Evolutionary conservation across 805 yeast species (phyloP), one percentile per base, ranked within the genome.

Genomic region (Zygoascus ofunaensis): DNA sequence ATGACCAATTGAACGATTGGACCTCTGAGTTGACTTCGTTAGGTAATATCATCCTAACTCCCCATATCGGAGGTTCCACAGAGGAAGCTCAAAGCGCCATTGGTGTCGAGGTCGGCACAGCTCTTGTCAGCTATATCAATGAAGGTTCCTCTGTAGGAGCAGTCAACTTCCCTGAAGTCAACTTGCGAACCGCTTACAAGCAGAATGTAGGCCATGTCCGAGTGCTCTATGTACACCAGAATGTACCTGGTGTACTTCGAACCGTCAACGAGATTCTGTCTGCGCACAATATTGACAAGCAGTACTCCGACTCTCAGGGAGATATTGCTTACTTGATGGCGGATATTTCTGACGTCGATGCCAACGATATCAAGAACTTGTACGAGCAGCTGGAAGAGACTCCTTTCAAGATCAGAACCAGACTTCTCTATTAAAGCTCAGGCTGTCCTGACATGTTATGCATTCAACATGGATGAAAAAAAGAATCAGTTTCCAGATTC

Each of bases 71-170:
- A 69, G 98, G 98, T 55, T 87, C 97, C 42, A 92, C 98, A 39
- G 97, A 90, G 68, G 98, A 92, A 73, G 98, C 98, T 33, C 98
- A 92, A 74, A 76, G 85, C 45, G 95, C 97, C 34, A 92, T 92
- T 61, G 98, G 98, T 70, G 72, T 90, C 49, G 98, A 92, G 71
- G 98, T 92, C 49, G 86, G 82, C 49, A 73, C 82, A 38, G 80
- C 95, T 34, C 74, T 92, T 59, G 73, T 89, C 53, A 86, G 85
- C 63, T 92, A 87, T 72, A 83, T 92, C 65, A 90, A 89, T 69
- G 97, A 90, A 73, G 98, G 98, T 72, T 73, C 79, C 59, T 84
- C 97, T 14, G 76, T 76, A 41, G 97, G 96, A 59, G 89, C 97
- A 4, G 98, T 90, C 48, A 92, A 92, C 76, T 89, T 92, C 94